Evolutionary conservation across 2,329 filamentous ascomycete genomes (phyloP).

Genomic region (Cadophora luteo-olivacea): DNA sequence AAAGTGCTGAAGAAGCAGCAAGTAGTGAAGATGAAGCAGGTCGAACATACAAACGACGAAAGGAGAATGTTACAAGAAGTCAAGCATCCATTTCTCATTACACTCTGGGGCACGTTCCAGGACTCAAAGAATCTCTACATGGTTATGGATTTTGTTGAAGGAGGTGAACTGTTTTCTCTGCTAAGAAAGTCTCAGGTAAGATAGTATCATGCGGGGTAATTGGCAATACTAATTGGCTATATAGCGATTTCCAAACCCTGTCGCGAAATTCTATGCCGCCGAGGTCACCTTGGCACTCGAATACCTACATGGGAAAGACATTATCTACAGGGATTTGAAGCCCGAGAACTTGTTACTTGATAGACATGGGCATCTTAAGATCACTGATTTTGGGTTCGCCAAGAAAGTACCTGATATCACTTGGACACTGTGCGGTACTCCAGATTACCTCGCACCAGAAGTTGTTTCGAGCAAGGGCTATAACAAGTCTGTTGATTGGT

Average conservation of each 20-base stretch:
- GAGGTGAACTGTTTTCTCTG: conserved; percentile 94
- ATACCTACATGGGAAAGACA: conserved; percentile 92
- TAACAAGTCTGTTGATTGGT: conserved; percentile 99
- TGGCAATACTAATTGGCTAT: conserved; percentile 20
- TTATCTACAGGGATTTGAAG: conserved; percentile 98
- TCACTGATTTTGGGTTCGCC: conserved; percentile 98
- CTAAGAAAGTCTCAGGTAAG: conserved; percentile 86
- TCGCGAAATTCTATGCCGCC: conserved; percentile 98
- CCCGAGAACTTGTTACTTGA: conserved; percentile 93
- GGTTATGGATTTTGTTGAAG: conserved; percentile 99
- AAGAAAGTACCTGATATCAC: conserved; percentile 99
- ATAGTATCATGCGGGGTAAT: conserved; percentile 1
- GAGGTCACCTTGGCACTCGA: conserved; percentile 96
- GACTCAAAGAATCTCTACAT: conserved; percentile 97
- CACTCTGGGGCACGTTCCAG: conserved; percentile 97
- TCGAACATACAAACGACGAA: conserved; percentile 99
- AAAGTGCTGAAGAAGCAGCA: conserved; percentile 99
- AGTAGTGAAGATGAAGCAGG: conserved; percentile 99
- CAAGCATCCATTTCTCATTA: conserved; percentile 97
- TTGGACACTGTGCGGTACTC: conserved; percentile 97
- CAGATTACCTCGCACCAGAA: conserved; percentile 96
- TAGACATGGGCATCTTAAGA: conserved; percentile 92
- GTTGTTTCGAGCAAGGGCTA: conserved; percentile 99
- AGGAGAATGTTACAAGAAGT: conserved; percentile 94
- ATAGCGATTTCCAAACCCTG: conserved; percentile 96